A percentile compares a stretch with the other conserved stretches of the same genome.
phyloP scores from a whole-genome alignment of 768 basidiomycete genomes.

The Lentinula boryana region DNA sequence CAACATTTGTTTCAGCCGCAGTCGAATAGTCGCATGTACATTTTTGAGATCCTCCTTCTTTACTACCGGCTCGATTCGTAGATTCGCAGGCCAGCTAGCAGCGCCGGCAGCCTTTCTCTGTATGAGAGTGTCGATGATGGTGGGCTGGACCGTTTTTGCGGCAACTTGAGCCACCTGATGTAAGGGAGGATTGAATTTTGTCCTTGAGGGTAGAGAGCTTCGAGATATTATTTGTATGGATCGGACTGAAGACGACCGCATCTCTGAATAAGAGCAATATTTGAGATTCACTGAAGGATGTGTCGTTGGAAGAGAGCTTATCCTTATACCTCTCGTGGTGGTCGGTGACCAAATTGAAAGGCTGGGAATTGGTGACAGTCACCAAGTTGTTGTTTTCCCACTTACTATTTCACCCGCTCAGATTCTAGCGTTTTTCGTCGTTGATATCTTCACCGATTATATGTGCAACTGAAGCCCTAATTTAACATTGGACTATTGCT shows the following conservation, averaged over 20 bases:
- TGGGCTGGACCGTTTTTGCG: constrained; percentile 9
- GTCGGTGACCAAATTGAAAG: neutral
- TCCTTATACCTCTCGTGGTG: neutral
- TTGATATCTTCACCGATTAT: neutral
- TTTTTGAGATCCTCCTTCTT: constrained; percentile 31
- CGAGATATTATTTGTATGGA: neutral
- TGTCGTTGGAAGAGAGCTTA: too few relatives aligned
- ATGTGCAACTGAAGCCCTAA: neutral
- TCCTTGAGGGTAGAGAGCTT: neutral
- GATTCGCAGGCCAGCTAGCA: constrained; percentile 37
- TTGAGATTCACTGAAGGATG: too few relatives aligned
- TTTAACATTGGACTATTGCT: neutral
- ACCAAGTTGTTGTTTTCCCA: neutral
- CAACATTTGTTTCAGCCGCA: constrained; percentile 33
- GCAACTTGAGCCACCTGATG: constrained; percentile 10
- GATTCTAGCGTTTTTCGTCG: neutral
- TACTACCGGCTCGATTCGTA: constrained; percentile 43
- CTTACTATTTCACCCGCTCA: too few relatives aligned
- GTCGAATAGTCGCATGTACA: constrained; percentile 29
- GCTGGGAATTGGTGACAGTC: neutral
- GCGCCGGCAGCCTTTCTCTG: constrained; percentile 32
- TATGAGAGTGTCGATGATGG: constrained; percentile 37
- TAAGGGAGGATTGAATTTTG: constrained; percentile 13
- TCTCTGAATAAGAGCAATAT: neutral
- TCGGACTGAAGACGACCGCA: neutral